Evolutionary conservation across 192 early-diverging fungal genomes (phyloP), one percentile per base, ranked within the genome.

Genomic region (Backusella luteola): DNA sequence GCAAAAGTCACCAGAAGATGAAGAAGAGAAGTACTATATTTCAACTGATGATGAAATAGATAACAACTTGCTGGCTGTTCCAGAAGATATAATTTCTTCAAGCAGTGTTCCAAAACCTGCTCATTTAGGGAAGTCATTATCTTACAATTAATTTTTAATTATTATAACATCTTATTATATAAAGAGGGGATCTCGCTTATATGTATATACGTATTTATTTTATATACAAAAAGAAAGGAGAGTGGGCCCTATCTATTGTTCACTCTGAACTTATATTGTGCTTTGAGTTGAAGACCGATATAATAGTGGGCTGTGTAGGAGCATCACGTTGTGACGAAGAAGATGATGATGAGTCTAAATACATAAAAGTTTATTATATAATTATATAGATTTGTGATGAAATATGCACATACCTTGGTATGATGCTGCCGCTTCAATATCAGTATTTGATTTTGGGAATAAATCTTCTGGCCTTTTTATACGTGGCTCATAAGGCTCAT

Each of bases 401-500:
- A 23, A 59, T 11, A 11, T 63, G 9, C 14, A 29, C 14, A 49
- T 63, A 63, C 56, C 56, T 26, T 9, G 4, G 29, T 63, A 29
- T 68, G 35, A 68, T n/a, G 3, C 17, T 36, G 17, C 34, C 14
- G 11, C 34, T 68, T 68, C 67, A 68, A 68, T 17, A 0, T 68
- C 67, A 36, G 7, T 68, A n/a, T 68, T 36, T 68, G 67, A n/a
- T 52, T 14, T 39, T 32, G 70, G 70, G 23, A 71, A 71, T 49
- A 71, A 46, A 34, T 71, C 70, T 29, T 26, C 8, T 29, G 42
- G 21, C 8, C 41, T 71, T 29, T 34, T 49, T 15, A 39, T 79
- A 78, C n/a, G 80, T 76, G 21, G 29, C n/a, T 14, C 9, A 8
- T 19, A 66, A 12, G 34, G 71, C 21, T 74, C 59, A 74, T 74